A percentile compares a stretch with the other conserved stretches of the same genome.
Evolutionary conservation across 2,329 filamentous ascomycete genomes (phyloP).

Genomic region (Pleoardoris graminearum): DNA sequence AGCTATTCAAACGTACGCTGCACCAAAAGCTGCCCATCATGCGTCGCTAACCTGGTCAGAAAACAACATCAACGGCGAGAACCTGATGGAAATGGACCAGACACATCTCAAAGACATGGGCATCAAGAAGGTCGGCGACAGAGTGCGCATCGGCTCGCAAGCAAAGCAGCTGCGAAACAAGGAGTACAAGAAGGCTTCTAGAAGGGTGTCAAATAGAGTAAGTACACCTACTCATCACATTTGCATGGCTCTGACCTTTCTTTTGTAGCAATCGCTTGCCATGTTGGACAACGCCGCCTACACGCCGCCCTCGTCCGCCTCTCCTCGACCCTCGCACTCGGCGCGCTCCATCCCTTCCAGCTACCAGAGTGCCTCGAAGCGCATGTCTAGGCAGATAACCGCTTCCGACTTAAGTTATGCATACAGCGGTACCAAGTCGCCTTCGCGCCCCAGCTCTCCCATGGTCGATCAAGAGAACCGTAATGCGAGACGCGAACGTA

Average conservation of each 20-base stretch:
- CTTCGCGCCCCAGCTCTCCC: constrained; percentile 74
- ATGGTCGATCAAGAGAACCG: constrained; percentile 61
- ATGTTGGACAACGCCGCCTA: constrained; percentile 70
- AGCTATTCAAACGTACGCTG: constrained; percentile 70
- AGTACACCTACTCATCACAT: constrained; percentile 28
- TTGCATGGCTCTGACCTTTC: not conserved
- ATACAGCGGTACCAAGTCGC: constrained; percentile 54
- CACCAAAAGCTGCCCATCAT: not conserved
- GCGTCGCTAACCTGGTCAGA: constrained; percentile 49
- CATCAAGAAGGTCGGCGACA: constrained; percentile 95
- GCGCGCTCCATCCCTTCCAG: constrained; percentile 50
- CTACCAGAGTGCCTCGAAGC: constrained; percentile 50
- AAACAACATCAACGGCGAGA: constrained; percentile 98
- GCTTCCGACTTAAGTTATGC: constrained; percentile 50
- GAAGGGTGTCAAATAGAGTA: constrained; percentile 76
- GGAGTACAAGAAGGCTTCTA: constrained; percentile 57
- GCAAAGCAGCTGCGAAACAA: constrained; percentile 55
- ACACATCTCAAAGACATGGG: constrained; percentile 96
- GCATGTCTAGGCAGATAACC: constrained; percentile 53
- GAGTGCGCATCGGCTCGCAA: constrained; percentile 73
- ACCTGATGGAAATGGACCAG: constrained; percentile 95
- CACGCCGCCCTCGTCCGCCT: constrained; percentile 65
- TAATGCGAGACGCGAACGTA: constrained; percentile 60
- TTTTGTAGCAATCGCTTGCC: constrained; percentile 75
- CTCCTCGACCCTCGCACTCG: constrained; percentile 64